Evolutionary conservation across 495 filamentous ascomycete genomes (phyloP).

Genomic region (Trichoderma gamsii): DNA sequence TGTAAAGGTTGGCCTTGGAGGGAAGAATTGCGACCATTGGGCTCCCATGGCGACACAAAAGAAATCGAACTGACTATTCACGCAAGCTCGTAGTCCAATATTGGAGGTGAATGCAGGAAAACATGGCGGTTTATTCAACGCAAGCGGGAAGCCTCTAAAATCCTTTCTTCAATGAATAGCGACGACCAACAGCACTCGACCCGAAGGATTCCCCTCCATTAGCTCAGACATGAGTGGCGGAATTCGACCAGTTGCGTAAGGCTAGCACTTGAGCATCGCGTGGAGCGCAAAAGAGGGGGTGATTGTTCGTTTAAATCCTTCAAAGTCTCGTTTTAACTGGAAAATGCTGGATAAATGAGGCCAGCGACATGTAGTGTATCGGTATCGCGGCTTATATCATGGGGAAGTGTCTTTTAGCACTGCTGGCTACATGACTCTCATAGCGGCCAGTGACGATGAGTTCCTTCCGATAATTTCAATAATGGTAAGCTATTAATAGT

Average conservation of each 20-base stretch:
- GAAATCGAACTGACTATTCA: not conserved
- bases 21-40: constrained; percentile 24
- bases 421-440: too few relatives aligned
- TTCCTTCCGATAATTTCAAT: too few relatives aligned
- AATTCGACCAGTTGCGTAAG: not conserved
- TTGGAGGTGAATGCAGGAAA: not conserved
- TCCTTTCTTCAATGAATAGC: not conserved
- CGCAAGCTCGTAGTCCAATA: not conserved
- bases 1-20: constrained; percentile 24
- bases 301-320: too few relatives aligned
- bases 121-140: not conserved
- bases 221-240: not conserved
- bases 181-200: not conserved
- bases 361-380: too few relatives aligned
- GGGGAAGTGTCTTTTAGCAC: too few relatives aligned
- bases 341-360: too few relatives aligned
- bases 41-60: not conserved
- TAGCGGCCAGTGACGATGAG: too few relatives aligned
- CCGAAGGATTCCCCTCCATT: not conserved
- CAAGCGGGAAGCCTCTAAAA: not conserved
- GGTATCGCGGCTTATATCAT: too few relatives aligned
- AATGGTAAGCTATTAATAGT: too few relatives aligned
- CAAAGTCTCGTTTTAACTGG: too few relatives aligned
- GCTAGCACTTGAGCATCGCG: not conserved
- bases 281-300: too few relatives aligned